Conservation (phyloP, 805 yeast genomes). For the Saturnispora serradocipensis region DNA sequence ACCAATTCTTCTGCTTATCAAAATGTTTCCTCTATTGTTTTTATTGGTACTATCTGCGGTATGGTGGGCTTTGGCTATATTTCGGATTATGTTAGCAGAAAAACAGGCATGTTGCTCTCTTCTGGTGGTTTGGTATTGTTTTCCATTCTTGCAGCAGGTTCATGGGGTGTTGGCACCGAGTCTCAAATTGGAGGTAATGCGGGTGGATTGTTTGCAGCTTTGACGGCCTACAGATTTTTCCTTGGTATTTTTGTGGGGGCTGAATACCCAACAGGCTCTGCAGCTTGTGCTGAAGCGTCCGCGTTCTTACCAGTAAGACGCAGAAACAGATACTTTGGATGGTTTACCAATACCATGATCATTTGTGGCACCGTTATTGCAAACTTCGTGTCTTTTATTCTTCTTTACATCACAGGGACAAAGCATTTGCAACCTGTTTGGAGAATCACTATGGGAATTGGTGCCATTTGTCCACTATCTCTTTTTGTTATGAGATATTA, state of each 20-base stretch:
- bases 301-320: conserved; percentile 65
- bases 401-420: conserved; percentile 71
- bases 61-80: conserved; percentile 72
- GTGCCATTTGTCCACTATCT: conserved; percentile 78
- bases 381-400: conserved; percentile 77
- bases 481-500: conserved; percentile 70
- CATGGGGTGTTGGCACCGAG: conserved; percentile 65
- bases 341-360: conserved; percentile 85
- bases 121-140: conserved; percentile 67
- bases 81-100: conserved; percentile 75
- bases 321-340: conserved; percentile 80
- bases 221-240: conserved; percentile 78
- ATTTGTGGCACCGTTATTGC: conserved; percentile 79
- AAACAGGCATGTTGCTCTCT: conserved; percentile 73
- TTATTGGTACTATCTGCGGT: conserved; percentile 87
- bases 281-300: conserved; percentile 88
- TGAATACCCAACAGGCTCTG: conserved; percentile 89
- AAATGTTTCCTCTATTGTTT: conserved; percentile 80
- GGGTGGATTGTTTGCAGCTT: conserved; percentile 71
- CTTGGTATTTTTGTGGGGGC: conserved; percentile 91
- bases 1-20: conserved; percentile 58
- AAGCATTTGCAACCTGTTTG: conserved; percentile 73
- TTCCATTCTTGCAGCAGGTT: conserved; percentile 70
- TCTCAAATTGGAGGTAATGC: conserved; percentile 38
- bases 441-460: conserved; percentile 86